These are phyloP conservation scores for Zygoascus meyerae DNA, from an alignment of 1,139 yeast species.

Conservation along the genomic window DNA sequence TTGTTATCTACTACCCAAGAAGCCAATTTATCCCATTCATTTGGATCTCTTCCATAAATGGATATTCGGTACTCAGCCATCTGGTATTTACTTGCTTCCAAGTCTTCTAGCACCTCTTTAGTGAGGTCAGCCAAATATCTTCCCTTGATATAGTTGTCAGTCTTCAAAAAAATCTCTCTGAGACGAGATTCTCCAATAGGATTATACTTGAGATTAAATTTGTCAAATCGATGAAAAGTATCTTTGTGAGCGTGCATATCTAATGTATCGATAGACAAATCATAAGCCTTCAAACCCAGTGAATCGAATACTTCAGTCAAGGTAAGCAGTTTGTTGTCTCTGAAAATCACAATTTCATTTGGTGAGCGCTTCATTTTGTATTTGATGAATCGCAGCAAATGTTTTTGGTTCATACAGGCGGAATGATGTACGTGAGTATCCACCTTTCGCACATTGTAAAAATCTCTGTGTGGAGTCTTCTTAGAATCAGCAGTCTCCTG, in stretches of 20 bases:
- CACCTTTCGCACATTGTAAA: slow-evolving; percentile 95
- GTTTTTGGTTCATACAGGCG: slow-evolving; percentile 99
- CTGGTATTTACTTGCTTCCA: slow-evolving; percentile 92
- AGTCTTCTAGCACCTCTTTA: slow-evolving; percentile 82
- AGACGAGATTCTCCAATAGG: slow-evolving; percentile 97
- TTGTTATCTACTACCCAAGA: slow-evolving; percentile 93
- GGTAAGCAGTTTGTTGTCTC: slow-evolving; percentile 90
- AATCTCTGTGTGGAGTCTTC: slow-evolving; percentile 88
- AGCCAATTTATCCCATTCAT: slow-evolving; percentile 95
- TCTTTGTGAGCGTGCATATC: slow-evolving; percentile 99
- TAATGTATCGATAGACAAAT: slow-evolving; percentile 88
- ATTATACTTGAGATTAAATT: slow-evolving; percentile 92
- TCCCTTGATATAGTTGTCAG: slow-evolving; percentile 89
- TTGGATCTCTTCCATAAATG: slow-evolving; percentile 78
- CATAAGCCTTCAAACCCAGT: slow-evolving; percentile 85
- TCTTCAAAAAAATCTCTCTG: slow-evolving; percentile 90
- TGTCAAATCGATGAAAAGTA: slow-evolving; percentile 95
- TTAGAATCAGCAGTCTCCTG: slow-evolving; percentile 87
- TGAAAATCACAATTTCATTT: slow-evolving; percentile 81
- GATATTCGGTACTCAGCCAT: slow-evolving; percentile 96
- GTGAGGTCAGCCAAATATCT: slow-evolving; percentile 89
- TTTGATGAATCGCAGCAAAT: slow-evolving; percentile 86
- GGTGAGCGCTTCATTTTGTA: slow-evolving; percentile 78
- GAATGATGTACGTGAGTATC: slow-evolving; percentile 99
- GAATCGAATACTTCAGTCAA: slow-evolving; percentile 85